Conservation (phyloP, 805 yeast genomes). For the Kuraishia ogatae region DNA sequence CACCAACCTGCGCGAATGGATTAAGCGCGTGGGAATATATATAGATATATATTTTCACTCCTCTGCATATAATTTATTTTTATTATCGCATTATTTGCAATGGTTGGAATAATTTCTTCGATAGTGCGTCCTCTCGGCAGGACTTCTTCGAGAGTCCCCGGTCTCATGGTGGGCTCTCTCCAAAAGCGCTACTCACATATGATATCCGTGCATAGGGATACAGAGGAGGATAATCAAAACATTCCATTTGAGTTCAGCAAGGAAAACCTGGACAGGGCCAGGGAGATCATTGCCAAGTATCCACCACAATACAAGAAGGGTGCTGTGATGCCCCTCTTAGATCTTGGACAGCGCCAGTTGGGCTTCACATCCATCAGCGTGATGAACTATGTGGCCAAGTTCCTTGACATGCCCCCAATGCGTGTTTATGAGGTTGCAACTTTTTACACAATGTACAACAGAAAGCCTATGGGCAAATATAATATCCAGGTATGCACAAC, state of each 20-base stretch:
- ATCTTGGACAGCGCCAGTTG: slow-evolving; percentile 78
- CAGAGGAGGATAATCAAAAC: slow-evolving; percentile 54
- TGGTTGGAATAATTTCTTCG: not conserved
- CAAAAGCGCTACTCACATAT: slow-evolving; percentile 4
- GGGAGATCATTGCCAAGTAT: slow-evolving; percentile 66
- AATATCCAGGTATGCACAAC: slow-evolving; percentile 84
- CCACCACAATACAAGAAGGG: slow-evolving; percentile 84
- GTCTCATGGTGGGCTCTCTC: not conserved
- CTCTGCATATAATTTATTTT: not conserved
- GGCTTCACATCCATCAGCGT: slow-evolving; percentile 83
- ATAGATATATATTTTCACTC: not conserved
- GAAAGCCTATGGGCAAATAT: slow-evolving; percentile 79
- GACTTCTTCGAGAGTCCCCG: not conserved
- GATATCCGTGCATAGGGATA: slow-evolving; percentile 56
- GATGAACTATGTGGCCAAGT: slow-evolving; percentile 82
- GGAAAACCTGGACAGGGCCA: slow-evolving; percentile 61
- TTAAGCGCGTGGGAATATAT: no score
- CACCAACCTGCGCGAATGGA: not conserved
- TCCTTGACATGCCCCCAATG: slow-evolving; percentile 88
- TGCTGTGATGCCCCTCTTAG: slow-evolving; percentile 82
- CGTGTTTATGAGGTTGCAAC: slow-evolving; percentile 91
- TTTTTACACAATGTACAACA: slow-evolving; percentile 84
- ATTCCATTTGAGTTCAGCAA: slow-evolving; percentile 65
- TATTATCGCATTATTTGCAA: not conserved
- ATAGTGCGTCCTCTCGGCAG: not conserved